A percentile compares a stretch with the other conserved stretches of the same genome.
These are phyloP conservation scores for Colletotrichum sp. DNA, from an alignment of 2,329 filamentous ascomycete genomes.

Conservation along the genomic window DNA sequence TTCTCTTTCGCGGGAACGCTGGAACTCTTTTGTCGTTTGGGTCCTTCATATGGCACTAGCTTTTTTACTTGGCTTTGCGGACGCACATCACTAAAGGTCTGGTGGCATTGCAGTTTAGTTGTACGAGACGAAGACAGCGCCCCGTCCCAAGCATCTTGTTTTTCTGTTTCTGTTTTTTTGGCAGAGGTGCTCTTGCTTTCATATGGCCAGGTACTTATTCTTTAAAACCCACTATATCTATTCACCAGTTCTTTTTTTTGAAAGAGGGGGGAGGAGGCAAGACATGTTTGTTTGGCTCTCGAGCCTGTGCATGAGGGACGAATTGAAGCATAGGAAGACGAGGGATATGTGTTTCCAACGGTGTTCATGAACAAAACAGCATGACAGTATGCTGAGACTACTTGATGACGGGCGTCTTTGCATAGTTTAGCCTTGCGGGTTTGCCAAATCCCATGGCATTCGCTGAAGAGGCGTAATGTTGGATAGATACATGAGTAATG, in stretches of 20 bases:
- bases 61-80: not conserved
- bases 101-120: slow-evolving; percentile 2
- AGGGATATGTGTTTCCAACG: not conserved
- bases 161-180: not conserved
- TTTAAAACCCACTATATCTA: not conserved
- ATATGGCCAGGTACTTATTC: not conserved
- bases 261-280: not conserved
- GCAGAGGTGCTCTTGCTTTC: not conserved
- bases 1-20: not conserved
- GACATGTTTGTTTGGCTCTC: not conserved
- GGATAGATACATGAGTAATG: slow-evolving; percentile 22
- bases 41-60: not conserved
- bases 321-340: not conserved
- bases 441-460: not conserved
- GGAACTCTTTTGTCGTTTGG: not conserved
- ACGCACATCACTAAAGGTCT: not conserved
- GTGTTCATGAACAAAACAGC: slow-evolving; percentile 5
- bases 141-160: not conserved
- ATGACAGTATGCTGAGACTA: not conserved
- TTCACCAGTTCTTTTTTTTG: not conserved
- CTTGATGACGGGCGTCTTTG: slow-evolving; percentile 10
- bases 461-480: slow-evolving; percentile 7
- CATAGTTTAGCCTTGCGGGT: slow-evolving; percentile 4
- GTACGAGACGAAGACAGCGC: not conserved
- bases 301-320: not conserved